phyloP scores from a whole-genome alignment of 1,284 basidiomycete species.

The Apiotrichum porosum region DNA sequence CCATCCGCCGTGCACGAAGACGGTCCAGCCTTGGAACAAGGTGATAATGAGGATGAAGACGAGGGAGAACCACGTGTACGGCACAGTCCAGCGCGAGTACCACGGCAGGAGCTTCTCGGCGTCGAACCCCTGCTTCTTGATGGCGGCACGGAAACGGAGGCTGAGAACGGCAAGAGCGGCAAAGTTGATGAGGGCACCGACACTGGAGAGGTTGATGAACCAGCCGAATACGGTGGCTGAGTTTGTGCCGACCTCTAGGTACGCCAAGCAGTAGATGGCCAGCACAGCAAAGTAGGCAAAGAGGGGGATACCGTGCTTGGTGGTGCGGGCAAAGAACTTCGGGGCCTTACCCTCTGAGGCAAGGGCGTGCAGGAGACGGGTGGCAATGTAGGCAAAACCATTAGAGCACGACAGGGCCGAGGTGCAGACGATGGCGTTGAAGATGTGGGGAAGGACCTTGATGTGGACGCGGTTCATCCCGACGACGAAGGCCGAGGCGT shows the following conservation, averaged over 20 bases:
- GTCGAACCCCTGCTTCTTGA: slow-evolving; percentile 24
- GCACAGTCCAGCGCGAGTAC: slow-evolving; percentile 9
- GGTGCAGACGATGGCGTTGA: slow-evolving; percentile 27
- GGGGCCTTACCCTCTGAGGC: slow-evolving; percentile 15
- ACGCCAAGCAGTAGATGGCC: slow-evolving; percentile 55
- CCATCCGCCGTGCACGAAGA: slow-evolving; percentile 18
- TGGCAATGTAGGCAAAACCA: slow-evolving; percentile 18
- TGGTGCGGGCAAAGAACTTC: slow-evolving; percentile 13
- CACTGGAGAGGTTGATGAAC: slow-evolving; percentile 71
- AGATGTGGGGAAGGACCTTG: slow-evolving; percentile 23
- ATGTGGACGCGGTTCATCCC: slow-evolving; percentile 23
- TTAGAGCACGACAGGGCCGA: slow-evolving; percentile 40
- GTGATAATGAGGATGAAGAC: slow-evolving; percentile 19
- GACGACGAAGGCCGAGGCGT: slow-evolving; percentile 20
- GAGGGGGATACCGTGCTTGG: slow-evolving; percentile 28
- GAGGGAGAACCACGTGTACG: slow-evolving; percentile 11
- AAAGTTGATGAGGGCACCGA: slow-evolving; percentile 64
- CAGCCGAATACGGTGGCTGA: slow-evolving; percentile 47
- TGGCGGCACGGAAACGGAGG: slow-evolving; percentile 25
- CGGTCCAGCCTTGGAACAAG: slow-evolving; percentile 25
- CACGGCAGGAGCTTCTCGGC: slow-evolving; percentile 8
- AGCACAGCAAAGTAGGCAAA: slow-evolving; percentile 63
- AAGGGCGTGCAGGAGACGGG: slow-evolving; percentile 12
- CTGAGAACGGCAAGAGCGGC: slow-evolving; percentile 46
- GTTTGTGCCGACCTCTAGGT: slow-evolving; percentile 60